Conservation (phyloP, 1,284 basidiomycete species). For the Heliocybe sulcata region DNA sequence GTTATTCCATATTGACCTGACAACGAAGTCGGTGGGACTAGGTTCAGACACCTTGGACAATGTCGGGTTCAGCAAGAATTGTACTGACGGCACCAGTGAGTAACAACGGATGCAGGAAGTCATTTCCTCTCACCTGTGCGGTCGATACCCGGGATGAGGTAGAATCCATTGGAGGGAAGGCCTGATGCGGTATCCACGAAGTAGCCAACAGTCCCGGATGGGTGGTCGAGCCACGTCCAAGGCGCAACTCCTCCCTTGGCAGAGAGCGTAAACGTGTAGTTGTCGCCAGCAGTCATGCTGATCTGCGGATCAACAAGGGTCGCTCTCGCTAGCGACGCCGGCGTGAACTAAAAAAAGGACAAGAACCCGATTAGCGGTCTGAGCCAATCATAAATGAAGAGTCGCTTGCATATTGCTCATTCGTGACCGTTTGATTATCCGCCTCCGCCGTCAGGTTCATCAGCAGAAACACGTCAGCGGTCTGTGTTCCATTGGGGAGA, state of each 20-base stretch:
- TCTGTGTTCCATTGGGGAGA: slow-evolving; percentile 32
- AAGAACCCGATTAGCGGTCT: background rate
- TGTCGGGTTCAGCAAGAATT: slow-evolving; percentile 31
- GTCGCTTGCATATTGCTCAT: slow-evolving; percentile 49
- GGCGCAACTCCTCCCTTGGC: slow-evolving; percentile 45
- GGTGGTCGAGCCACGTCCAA: slow-evolving; percentile 57
- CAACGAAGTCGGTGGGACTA: slow-evolving; percentile 38
- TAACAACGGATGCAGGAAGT: background rate
- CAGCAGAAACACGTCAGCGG: slow-evolving; percentile 41
- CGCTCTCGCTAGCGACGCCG: slow-evolving; percentile 37
- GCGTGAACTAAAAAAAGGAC: slow-evolving; percentile 36
- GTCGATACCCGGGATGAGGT: slow-evolving; percentile 42
- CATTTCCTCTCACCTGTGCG: slow-evolving; percentile 32
- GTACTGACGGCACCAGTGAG: slow-evolving; percentile 24
- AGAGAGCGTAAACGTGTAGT: slow-evolving; percentile 44
- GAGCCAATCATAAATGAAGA: slow-evolving; percentile 3
- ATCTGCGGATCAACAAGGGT: slow-evolving; percentile 42
- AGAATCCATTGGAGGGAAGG: slow-evolving; percentile 42
- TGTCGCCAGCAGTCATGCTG: slow-evolving; percentile 19
- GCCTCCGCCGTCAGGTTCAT: slow-evolving; percentile 42
- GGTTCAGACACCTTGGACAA: slow-evolving; percentile 30
- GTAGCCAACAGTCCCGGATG: slow-evolving; percentile 42
- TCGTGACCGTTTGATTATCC: slow-evolving; percentile 34
- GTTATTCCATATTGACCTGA: slow-evolving; percentile 53
- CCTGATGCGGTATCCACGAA: slow-evolving; percentile 39